Evolutionary conservation across 345 rosid species (phyloP).

Genomic region (Trapa incisa): DNA sequence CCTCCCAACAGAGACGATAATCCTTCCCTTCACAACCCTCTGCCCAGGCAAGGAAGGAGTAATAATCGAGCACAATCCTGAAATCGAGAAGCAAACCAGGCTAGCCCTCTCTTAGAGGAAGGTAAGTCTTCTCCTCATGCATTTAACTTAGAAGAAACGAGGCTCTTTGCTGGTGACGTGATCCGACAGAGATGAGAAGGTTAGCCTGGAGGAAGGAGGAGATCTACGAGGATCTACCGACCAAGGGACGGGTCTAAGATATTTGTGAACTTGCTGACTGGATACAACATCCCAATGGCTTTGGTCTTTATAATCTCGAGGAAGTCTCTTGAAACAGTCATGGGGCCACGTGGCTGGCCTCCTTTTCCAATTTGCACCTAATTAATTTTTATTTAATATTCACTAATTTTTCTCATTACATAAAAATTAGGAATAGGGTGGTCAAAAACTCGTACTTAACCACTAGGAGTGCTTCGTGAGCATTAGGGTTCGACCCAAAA

Average conservation of each 20-base stretch:
- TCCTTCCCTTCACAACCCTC: slow-evolving; percentile 69
- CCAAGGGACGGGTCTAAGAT: slow-evolving; percentile 66
- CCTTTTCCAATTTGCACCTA: too few species aligned
- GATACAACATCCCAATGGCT: slow-evolving; percentile 89
- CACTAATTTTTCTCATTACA: too few species aligned
- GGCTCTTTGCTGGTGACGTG: slow-evolving; percentile 94
- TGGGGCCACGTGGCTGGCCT: slow-evolving; percentile 33
- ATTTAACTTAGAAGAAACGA: slow-evolving; percentile 55
- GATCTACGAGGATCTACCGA: slow-evolving; percentile 55
- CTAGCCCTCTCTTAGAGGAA: slow-evolving; percentile 72
- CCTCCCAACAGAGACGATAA: slow-evolving; percentile 80
- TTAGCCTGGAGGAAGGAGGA: slow-evolving; percentile 83
- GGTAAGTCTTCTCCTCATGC: slow-evolving; percentile 76
- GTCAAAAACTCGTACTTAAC: too few species aligned
- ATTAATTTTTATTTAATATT: too few species aligned
- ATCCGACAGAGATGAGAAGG: slow-evolving; percentile 53
- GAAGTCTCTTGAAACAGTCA: slow-evolving; percentile 58
- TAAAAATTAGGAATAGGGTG: too few species aligned
- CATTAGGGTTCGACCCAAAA: too few species aligned
- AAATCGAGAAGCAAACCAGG: slow-evolving; percentile 78
- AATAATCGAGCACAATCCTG: slow-evolving; percentile 65
- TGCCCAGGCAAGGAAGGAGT: slow-evolving; percentile 94
- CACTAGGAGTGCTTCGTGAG: too few species aligned
- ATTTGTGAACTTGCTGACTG: slow-evolving; percentile 74
- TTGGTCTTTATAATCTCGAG: slow-evolving; percentile 77